A percentile compares a stretch with the other conserved stretches of the same genome.
phyloP scores from a whole-genome alignment of 2,329 filamentous ascomycete species.

The Sporothrix brunneoviolacea region DNA sequence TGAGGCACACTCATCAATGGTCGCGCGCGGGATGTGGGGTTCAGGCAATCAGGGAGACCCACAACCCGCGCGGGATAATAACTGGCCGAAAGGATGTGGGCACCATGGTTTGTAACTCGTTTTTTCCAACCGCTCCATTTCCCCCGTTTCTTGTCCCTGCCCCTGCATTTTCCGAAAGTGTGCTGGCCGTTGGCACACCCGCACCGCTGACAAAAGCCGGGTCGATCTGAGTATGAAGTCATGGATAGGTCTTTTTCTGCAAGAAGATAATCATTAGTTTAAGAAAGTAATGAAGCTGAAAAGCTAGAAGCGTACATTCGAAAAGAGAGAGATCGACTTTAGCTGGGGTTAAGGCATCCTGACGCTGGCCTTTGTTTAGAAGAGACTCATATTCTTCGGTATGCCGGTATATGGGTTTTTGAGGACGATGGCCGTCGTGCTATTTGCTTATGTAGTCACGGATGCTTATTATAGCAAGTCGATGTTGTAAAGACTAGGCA shows the following conservation, averaged over 20 bases:
- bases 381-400: no score
- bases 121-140: not conserved
- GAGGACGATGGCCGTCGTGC: not conserved
- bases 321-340: not conserved
- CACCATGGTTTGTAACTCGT: no score
- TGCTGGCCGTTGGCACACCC: not conserved
- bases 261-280: not conserved
- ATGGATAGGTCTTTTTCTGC: not conserved
- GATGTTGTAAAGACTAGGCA: not conserved
- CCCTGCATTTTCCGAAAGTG: not conserved
- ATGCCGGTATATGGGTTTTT: not conserved
- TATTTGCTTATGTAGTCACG: not conserved
- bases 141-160: not conserved
- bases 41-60: no score
- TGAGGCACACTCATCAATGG: no score
- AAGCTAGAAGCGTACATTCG: not conserved
- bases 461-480: not conserved
- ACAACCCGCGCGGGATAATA: no score
- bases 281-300: not conserved
- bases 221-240: not conserved
- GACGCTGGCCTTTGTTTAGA: not conserved
- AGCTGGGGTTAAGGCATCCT: not conserved
- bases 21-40: no score
- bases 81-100: no score
- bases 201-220: not conserved